A percentile compares a stretch with the other conserved stretches of the same genome.
Evolutionary conservation across 352 stramenopile genomes (phyloP).

Genomic region (Phytophthora foliorum): DNA sequence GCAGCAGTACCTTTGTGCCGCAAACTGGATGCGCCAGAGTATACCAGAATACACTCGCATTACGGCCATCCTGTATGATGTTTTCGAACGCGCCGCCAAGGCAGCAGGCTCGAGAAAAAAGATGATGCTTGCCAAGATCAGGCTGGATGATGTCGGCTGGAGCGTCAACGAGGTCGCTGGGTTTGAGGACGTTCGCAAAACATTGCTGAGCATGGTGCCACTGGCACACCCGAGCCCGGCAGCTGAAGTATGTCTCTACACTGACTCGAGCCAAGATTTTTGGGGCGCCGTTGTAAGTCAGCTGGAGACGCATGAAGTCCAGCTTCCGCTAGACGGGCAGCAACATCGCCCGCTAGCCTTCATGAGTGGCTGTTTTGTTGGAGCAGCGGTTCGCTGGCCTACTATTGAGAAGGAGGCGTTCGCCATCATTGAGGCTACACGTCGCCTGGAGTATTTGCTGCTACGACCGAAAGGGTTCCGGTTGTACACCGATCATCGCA

Average conservation of each 20-base stretch:
- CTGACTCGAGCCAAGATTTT: constrained; percentile 28
- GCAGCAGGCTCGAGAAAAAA: constrained; percentile 28
- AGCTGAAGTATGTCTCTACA: constrained; percentile 35
- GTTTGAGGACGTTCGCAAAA: neutral
- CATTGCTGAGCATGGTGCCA: constrained; percentile 28
- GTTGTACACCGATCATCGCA: constrained; percentile 32
- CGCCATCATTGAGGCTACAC: constrained; percentile 13
- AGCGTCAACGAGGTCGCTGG: constrained; percentile 10
- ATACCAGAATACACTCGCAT: constrained; percentile 37
- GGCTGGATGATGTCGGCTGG: constrained; percentile 18
- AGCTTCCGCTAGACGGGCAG: constrained; percentile 18
- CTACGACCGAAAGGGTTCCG: constrained; percentile 1
- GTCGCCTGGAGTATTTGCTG: constrained; percentile 10
- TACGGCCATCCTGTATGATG: neutral
- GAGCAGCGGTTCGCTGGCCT: constrained; percentile 4
- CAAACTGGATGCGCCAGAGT: constrained; percentile 45
- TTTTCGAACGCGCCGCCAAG: constrained; percentile 20
- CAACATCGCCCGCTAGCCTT: constrained; percentile 33
- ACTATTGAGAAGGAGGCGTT: constrained; percentile 32
- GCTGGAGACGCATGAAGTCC: constrained; percentile 2
- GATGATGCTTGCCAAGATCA: constrained; percentile 5
- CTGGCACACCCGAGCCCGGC: constrained; percentile 23
- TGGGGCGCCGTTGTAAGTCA: constrained; percentile 33
- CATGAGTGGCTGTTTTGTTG: constrained; percentile 27
- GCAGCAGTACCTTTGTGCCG: constrained; percentile 44